Conservation (phyloP, 208 protist species). For the Trichomonas gallinae region DNA sequence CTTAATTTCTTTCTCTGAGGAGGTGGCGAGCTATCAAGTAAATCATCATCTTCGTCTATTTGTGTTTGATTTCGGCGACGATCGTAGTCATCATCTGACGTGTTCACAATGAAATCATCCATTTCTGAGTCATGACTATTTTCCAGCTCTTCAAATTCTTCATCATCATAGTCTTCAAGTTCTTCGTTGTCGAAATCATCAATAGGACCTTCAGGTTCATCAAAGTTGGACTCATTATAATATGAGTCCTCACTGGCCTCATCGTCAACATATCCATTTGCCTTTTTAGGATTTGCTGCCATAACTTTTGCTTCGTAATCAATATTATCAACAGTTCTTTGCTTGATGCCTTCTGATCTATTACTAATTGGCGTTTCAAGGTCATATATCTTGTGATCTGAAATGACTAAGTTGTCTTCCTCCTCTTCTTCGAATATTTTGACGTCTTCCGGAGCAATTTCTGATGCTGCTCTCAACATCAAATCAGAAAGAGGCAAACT, state of each 20-base stretch:
- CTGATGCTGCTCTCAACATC: neutral
- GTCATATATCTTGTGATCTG: neutral
- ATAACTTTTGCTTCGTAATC: neutral
- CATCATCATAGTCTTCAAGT: neutral
- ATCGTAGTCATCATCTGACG: neutral
- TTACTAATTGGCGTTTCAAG: neutral
- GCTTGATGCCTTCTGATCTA: neutral
- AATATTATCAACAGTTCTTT: neutral
- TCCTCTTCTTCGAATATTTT: neutral
- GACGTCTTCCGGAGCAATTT: neutral
- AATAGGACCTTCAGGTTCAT: neutral
- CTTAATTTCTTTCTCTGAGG: neutral
- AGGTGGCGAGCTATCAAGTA: neutral
- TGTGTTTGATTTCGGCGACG: neutral
- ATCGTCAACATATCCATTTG: neutral
- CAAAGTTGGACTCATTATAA: neutral
- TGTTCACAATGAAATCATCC: neutral
- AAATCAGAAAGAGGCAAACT: neutral
- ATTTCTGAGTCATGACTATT: neutral
- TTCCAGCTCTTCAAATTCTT: neutral
- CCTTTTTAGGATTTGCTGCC: neutral
- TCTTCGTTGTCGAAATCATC: neutral
- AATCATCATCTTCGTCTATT: neutral
- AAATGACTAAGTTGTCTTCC: neutral
- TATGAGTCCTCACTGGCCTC: neutral